Evolutionary conservation across 176 grass and related monocot species (phyloP).

Genomic region (Areca catechu): DNA sequence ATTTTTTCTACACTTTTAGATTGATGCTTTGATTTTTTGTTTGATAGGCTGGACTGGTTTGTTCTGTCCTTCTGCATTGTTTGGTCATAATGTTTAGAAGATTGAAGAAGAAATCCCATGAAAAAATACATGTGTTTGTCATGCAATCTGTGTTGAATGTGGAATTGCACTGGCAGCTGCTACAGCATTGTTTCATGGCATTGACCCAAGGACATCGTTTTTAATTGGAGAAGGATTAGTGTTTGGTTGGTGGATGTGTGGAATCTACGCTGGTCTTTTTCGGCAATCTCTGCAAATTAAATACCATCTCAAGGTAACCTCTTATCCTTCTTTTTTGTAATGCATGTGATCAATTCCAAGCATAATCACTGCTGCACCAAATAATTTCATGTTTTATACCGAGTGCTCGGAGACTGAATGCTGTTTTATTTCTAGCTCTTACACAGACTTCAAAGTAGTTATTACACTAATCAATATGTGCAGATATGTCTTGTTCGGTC

Average conservation of each 20-base stretch:
- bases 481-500: too few species aligned
- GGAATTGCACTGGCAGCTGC: constrained; percentile 69
- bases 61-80: constrained; percentile 81
- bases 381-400: too few species aligned
- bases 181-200: constrained; percentile 64
- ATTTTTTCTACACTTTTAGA: too few species aligned
- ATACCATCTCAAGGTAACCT: constrained; percentile 78
- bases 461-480: too few species aligned
- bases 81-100: constrained; percentile 71
- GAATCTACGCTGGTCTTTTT: constrained; percentile 68
- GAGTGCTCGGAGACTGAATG: too few species aligned
- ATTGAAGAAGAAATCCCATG: constrained; percentile 66
- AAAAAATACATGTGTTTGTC: constrained; percentile 68
- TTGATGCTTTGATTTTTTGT: not conserved
- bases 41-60: constrained; percentile 70
- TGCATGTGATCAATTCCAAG: not conserved
- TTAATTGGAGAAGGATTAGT: constrained; percentile 80
- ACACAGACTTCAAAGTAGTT: too few species aligned
- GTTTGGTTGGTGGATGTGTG: constrained; percentile 89
- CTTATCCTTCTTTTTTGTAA: not conserved
- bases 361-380: too few species aligned
- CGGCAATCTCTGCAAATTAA: constrained; percentile 82
- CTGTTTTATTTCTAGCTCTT: too few species aligned
- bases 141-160: constrained; percentile 82
- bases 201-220: constrained; percentile 68